Conservation (phyloP, 352 stramenopile species). For the Pythium folliculosum region DNA sequence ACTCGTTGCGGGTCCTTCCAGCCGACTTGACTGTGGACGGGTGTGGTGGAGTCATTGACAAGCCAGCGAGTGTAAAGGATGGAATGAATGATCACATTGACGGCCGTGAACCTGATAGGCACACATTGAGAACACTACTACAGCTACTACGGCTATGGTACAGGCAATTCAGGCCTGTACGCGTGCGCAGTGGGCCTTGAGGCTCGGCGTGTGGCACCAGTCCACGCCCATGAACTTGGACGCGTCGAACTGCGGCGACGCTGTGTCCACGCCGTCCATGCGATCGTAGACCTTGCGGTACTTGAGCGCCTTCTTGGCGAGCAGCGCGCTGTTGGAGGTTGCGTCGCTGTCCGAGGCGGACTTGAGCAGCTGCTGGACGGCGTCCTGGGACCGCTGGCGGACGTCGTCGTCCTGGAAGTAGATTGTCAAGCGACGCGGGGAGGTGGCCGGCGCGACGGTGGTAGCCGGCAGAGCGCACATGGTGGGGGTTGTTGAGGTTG, state of each 20-base stretch:
- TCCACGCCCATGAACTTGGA: constrained; percentile 56
- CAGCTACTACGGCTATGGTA: too few relatives aligned
- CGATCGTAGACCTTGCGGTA: constrained; percentile 31
- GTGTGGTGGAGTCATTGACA: too few relatives aligned
- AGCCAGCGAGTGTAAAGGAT: too few relatives aligned
- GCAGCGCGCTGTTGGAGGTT: constrained; percentile 3
- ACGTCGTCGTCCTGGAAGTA: constrained; percentile 27
- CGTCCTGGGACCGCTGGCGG: constrained; percentile 7
- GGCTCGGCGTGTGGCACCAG: constrained; percentile 32
- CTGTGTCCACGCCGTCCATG: constrained; percentile 25
- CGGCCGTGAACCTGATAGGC: background rate
- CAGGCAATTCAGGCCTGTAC: background rate
- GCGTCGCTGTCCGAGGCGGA: background rate
- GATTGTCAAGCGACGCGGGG: constrained; percentile 19
- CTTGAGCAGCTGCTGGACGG: constrained; percentile 2
- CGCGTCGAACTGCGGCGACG: constrained; percentile 52
- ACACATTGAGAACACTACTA: background rate
- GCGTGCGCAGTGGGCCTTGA: constrained; percentile 13
- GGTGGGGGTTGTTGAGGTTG: too few relatives aligned
- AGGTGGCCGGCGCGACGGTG: constrained; percentile 8
- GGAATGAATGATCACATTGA: too few relatives aligned
- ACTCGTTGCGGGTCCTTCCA: too few relatives aligned
- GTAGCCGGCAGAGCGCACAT: background rate
- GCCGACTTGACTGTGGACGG: too few relatives aligned
- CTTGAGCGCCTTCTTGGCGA: constrained; percentile 31